Percentiles rank a stretch among this genome's conserved stretches.
Conservation (phyloP, 352 stramenopile genomes). For the Pythium guiyangense region DNA sequence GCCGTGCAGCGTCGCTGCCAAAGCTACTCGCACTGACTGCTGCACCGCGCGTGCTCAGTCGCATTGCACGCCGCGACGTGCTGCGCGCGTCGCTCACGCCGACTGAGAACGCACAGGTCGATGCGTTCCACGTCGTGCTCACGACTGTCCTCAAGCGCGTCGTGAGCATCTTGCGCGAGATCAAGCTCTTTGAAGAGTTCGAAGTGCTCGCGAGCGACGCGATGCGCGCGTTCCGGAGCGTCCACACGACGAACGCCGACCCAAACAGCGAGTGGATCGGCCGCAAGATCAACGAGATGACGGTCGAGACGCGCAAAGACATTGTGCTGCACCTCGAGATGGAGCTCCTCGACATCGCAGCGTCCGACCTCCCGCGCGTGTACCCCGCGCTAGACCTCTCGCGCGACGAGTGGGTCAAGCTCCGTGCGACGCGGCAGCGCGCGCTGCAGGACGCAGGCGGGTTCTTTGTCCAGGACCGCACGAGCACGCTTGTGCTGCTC, state of each 20-base stretch:
- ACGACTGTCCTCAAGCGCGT: conserved; percentile 50
- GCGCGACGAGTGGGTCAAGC: conserved; percentile 50
- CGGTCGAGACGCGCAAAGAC: conserved; percentile 41
- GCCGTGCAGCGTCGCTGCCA: conserved; percentile 12
- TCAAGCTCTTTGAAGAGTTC: conserved; percentile 57
- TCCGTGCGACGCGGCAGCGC: conserved; percentile 35
- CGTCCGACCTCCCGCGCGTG: conserved; percentile 15
- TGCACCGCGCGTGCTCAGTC: conserved; percentile 19
- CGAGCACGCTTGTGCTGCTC: conserved; percentile 25
- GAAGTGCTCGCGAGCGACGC: conserved; percentile 41
- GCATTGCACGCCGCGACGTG: conserved; percentile 38
- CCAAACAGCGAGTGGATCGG: conserved; percentile 48
- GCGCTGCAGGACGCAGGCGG: conserved; percentile 34
- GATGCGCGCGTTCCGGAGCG: conserved; percentile 41
- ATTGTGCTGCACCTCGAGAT: conserved; percentile 62
- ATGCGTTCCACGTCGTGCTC: conserved; percentile 50
- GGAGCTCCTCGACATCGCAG: conserved; percentile 51
- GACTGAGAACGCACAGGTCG: conserved; percentile 56
- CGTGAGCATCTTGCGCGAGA: conserved; percentile 45
- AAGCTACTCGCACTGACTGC: conserved; percentile 5
- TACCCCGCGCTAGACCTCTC: conserved; percentile 11
- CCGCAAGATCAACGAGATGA: conserved; percentile 48
- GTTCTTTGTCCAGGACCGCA: conserved; percentile 56
- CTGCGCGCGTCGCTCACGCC: conserved; percentile 50
- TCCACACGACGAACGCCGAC: conserved; percentile 47